These are phyloP conservation scores for Neonectria hederae DNA, from an alignment of 2,329 filamentous ascomycete genomes.

Conservation along the genomic window DNA sequence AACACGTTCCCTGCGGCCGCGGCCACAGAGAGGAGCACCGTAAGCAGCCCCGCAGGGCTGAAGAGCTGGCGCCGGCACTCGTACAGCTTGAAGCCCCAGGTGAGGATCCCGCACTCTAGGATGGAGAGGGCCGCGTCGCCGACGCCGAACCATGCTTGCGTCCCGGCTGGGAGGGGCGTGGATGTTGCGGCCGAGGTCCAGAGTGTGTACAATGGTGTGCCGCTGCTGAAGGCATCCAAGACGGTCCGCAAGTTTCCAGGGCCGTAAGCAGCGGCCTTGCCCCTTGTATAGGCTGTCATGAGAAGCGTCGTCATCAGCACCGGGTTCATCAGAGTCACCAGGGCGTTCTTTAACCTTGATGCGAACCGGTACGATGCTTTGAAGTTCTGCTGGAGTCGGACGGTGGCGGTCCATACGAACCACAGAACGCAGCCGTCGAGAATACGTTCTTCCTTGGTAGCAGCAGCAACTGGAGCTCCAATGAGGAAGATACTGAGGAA, in stretches of 20 bases:
- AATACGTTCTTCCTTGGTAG: slow-evolving; percentile 46
- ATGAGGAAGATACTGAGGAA: slow-evolving; percentile 48
- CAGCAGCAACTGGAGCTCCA: slow-evolving; percentile 54
- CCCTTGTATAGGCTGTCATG: slow-evolving; percentile 55
- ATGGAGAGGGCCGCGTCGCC: slow-evolving; percentile 60
- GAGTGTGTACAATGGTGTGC: slow-evolving; percentile 47
- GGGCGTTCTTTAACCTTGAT: slow-evolving; percentile 39
- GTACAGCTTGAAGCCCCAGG: slow-evolving; percentile 64
- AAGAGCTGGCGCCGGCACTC: slow-evolving; percentile 59
- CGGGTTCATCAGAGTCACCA: slow-evolving; percentile 57
- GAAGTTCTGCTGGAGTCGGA: slow-evolving; percentile 50
- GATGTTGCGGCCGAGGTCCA: slow-evolving; percentile 43
- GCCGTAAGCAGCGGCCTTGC: slow-evolving; percentile 48
- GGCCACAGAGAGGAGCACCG: slow-evolving; percentile 48
- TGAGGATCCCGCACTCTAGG: slow-evolving; percentile 61
- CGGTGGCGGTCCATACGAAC: slow-evolving; percentile 58
- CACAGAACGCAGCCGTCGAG: slow-evolving; percentile 59
- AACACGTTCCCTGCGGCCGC: slow-evolving; percentile 55
- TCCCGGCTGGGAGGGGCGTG: slow-evolving; percentile 24
- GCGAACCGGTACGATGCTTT: slow-evolving; percentile 36
- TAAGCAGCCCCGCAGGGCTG: slow-evolving; percentile 53
- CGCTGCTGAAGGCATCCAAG: slow-evolving; percentile 46
- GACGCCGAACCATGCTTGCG: slow-evolving; percentile 52
- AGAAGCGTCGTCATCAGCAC: slow-evolving; percentile 58
- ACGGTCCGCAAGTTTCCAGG: slow-evolving; percentile 43